Conservation (phyloP, 1,284 basidiomycete genomes). For the Austroboletus novae-zelandiae region DNA sequence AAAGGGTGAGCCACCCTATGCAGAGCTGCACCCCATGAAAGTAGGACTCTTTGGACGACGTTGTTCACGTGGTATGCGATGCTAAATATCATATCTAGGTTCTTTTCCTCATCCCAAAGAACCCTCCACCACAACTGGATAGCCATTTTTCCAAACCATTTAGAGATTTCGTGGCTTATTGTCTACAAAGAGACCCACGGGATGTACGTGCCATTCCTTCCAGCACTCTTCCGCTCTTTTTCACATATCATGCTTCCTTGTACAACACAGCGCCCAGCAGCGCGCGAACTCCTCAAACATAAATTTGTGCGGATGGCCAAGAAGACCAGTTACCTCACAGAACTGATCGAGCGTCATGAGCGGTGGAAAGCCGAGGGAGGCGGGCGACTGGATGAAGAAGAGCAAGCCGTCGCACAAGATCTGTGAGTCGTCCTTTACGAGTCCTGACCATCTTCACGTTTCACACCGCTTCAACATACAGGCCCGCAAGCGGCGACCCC, state of each 20-base stretch:
- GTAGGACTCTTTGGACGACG: conserved; percentile 37
- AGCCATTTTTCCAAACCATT: conserved; percentile 89
- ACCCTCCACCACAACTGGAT: conserved; percentile 89
- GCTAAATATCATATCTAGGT: conserved; percentile 51
- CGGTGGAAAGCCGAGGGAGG: conserved; percentile 94
- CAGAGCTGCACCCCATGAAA: conserved; percentile 99
- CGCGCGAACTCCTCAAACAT: conserved; percentile 93
- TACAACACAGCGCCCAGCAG: conserved; percentile 75
- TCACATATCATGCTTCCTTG: not conserved
- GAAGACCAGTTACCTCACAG: conserved; percentile 91
- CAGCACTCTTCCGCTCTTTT: conserved; percentile 1
- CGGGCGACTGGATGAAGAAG: conserved; percentile 70
- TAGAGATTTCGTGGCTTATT: conserved; percentile 90
- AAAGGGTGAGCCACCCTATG: conserved; percentile 96
- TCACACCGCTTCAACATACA: conserved; percentile 29
- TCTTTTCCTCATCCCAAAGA: conserved; percentile 97
- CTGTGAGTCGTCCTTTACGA: conserved; percentile 37
- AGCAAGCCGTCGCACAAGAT: conserved; percentile 57
- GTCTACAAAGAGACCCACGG: conserved; percentile 91
- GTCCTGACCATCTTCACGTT: not conserved
- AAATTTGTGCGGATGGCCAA: conserved; percentile 94
- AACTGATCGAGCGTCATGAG: conserved; percentile 93
- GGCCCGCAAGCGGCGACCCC: conserved; percentile 54
- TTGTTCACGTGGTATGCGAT: not conserved
- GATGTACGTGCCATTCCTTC: conserved; percentile 53